phyloP scores from a whole-genome alignment of 805 yeast genomes.

The Candida boleticola region DNA sequence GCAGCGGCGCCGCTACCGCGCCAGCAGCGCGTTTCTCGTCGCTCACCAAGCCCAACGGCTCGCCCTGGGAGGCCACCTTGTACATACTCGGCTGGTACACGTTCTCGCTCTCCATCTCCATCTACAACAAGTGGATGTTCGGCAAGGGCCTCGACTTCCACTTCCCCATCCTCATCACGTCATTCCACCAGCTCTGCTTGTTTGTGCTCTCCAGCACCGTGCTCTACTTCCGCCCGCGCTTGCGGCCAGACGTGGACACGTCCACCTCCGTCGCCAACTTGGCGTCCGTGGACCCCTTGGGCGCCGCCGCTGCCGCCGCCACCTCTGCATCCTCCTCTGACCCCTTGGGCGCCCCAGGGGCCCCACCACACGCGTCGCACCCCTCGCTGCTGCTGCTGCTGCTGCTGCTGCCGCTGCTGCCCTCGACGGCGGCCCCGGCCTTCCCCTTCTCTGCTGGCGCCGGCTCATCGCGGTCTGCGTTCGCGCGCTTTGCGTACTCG shows the following conservation, averaged over 20 bases:
- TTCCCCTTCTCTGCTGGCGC: neutral
- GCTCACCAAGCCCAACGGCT: neutral
- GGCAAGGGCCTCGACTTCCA: conserved; percentile 74
- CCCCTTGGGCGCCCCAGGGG: neutral
- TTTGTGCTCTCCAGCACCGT: conserved; percentile 49
- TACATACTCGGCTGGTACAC: conserved; percentile 64
- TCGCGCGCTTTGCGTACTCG: conserved; percentile 15
- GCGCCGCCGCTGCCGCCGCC: neutral
- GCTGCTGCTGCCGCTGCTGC: neutral
- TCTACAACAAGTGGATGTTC: conserved; percentile 98
- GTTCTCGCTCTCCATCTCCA: conserved; percentile 65
- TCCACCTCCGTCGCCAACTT: neutral
- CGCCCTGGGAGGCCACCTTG: conserved; percentile 6
- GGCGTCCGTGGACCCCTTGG: neutral
- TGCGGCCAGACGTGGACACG: conserved; percentile 36
- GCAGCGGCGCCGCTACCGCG: neutral
- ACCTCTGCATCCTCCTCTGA: neutral
- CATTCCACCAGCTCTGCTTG: conserved; percentile 78
- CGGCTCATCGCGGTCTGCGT: neutral
- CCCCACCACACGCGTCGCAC: neutral
- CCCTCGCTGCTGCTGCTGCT: no score
- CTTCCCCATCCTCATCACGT: conserved; percentile 82
- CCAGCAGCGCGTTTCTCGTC: neutral
- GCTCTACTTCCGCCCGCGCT: conserved; percentile 45
- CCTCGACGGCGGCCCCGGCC: neutral